Conservation (phyloP, 331 rosid genomes). For the Cucumis variabilis region DNA sequence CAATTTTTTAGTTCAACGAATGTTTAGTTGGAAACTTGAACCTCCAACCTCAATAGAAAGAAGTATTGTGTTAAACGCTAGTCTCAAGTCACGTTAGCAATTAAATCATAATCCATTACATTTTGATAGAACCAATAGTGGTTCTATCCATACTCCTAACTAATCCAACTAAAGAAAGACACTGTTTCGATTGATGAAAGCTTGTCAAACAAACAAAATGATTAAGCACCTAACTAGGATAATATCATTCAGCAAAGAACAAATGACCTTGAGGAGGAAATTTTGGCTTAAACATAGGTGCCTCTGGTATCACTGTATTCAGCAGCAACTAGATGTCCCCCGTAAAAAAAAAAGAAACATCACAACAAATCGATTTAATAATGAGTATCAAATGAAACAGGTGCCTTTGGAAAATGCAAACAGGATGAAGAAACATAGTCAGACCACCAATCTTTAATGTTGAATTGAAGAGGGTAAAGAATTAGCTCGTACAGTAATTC, state of each 20-base stretch:
- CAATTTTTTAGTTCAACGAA: not conserved
- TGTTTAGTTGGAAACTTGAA: not conserved
- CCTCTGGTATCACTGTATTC: slow-evolving; percentile 79
- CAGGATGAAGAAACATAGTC: no score
- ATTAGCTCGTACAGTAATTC: no score
- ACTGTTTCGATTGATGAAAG: not conserved
- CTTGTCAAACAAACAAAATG: not conserved
- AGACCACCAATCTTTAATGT: no score
- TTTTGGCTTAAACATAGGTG: slow-evolving; percentile 97
- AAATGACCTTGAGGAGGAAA: slow-evolving; percentile 89
- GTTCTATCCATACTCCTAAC: slow-evolving; percentile 9
- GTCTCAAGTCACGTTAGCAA: no score
- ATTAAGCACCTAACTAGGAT: not conserved
- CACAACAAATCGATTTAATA: no score
- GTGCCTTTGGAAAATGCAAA: no score
- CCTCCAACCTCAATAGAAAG: not conserved
- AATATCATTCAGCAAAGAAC: not conserved
- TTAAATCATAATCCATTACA: not conserved
- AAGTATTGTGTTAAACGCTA: no score
- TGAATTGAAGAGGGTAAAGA: no score
- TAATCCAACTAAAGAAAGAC: not conserved
- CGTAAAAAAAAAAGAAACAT: no score
- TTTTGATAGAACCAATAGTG: not conserved
- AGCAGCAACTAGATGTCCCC: slow-evolving; percentile 78
- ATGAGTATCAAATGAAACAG: no score